Base-by-base conservation (phyloP, 2,329 filamentous ascomycete species). In the Chaetomiaceae sp. region DNA sequence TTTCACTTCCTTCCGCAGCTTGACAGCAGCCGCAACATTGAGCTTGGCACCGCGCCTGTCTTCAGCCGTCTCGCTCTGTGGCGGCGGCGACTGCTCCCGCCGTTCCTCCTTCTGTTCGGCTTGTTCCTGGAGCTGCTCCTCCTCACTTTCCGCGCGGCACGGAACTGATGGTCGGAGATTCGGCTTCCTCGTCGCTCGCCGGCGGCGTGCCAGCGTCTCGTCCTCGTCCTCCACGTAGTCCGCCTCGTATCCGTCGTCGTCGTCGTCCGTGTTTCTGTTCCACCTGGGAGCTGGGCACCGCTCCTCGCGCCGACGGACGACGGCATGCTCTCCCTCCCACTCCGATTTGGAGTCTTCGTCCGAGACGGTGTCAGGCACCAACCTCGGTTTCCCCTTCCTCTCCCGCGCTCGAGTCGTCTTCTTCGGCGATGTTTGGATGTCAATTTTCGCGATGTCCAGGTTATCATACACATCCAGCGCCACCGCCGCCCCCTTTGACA, bases 1-100 rank as follows among this genome's bases (percentile, higher is more conserved):
- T 35, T 62, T 66, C 19, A 52, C 53, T 35, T 66, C 57, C 49
- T 65, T 66, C 7, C 64, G 54, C 39, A 65, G 40, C 22, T 56
- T 54, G 6, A 63, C 50, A 0, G 62, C 63, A 7, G 58, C 51
- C 14, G 58, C 52, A 6, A 63, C 50, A 24, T 64, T 60, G 15
- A 38, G 18, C 4, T 40, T 15, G 57, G 39, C 30, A 53, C 57
- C 32, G n/a, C 8, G 8, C 32, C 27, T 44, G 32, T 33, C 32
- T 19, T n/a, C 29, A 10, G 14, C 15, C 14, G 29, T 19, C 4
- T 30, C 33, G 19, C 6, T 4, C 10, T 54, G 52, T 22, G 22
- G 22, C 22, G 22, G 22, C 22, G 22, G 22, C 22, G 9, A 9
- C 22, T 50, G 47, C 37, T 33, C 32, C 3, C 30, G 36, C 22